phyloP scores from a whole-genome alignment of 768 basidiomycete genomes.

The Gloeostereum incarnatum region DNA sequence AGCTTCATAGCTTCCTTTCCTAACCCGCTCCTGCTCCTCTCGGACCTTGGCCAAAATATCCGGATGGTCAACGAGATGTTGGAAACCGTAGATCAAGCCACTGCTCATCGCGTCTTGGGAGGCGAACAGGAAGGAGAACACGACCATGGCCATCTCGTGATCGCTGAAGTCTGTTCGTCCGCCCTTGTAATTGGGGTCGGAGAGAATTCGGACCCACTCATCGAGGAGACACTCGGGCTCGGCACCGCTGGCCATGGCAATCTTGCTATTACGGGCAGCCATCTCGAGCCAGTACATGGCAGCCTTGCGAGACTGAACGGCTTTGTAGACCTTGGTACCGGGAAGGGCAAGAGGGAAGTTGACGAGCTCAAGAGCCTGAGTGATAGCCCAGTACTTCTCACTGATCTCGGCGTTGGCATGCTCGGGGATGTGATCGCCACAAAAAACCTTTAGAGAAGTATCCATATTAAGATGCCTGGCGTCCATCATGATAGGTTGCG shows the following conservation, averaged over 20 bases:
- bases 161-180: slow-evolving; percentile 86
- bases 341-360: slow-evolving; percentile 88
- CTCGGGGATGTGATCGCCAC: slow-evolving; percentile 83
- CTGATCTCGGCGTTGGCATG: slow-evolving; percentile 72
- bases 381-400: slow-evolving; percentile 95
- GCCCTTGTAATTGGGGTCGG: slow-evolving; percentile 70
- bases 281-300: slow-evolving; percentile 74
- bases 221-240: slow-evolving; percentile 89
- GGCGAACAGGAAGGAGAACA: slow-evolving; percentile 95
- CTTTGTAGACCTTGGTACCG: slow-evolving; percentile 93
- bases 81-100: slow-evolving; percentile 92
- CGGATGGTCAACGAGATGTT: slow-evolving; percentile 90
- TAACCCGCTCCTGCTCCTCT: slow-evolving; percentile 81
- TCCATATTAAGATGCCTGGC: slow-evolving; percentile 96
- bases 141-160: slow-evolving; percentile 93
- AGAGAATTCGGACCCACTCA: slow-evolving; percentile 76
- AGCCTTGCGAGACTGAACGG: slow-evolving; percentile 82
- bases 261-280: slow-evolving; percentile 75
- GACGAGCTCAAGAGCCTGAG: slow-evolving; percentile 91
- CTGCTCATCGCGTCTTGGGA: slow-evolving; percentile 98
- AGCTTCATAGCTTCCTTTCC: slow-evolving; percentile 66
- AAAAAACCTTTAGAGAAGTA: slow-evolving; percentile 92
- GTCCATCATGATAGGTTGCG: slow-evolving; percentile 69
- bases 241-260: slow-evolving; percentile 68
- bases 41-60: slow-evolving; percentile 82